Conservation (phyloP, 2,329 filamentous ascomycete genomes). For the Clonostachys byssicola region DNA sequence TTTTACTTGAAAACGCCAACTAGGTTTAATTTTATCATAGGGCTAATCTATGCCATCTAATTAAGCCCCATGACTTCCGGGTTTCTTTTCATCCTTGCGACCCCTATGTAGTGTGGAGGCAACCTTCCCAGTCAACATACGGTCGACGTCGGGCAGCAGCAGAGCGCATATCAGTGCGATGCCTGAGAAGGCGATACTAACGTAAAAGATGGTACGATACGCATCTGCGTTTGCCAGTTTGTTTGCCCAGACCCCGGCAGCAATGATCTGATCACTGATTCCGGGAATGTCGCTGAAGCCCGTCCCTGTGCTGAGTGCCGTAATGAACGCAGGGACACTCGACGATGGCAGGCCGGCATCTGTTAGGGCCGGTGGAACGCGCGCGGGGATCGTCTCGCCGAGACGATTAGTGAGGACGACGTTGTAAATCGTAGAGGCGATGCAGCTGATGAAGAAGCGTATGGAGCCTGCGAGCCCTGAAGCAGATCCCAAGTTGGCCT, state of each 20-base stretch:
- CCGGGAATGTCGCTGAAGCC: constrained; percentile 19
- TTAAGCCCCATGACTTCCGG: too few species aligned
- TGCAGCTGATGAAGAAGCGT: constrained; percentile 23
- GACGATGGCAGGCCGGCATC: constrained; percentile 27
- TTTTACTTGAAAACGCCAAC: too few species aligned
- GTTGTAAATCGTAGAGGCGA: constrained; percentile 25
- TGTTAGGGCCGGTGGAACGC: constrained; percentile 23
- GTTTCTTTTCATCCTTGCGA: constrained; percentile 9
- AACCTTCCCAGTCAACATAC: constrained; percentile 22
- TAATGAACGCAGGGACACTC: constrained; percentile 25
- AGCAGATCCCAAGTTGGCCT: constrained; percentile 25
- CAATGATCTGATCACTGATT: constrained; percentile 19
- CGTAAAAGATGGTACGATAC: constrained; percentile 25
- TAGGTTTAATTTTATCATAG: too few species aligned
- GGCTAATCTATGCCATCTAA: too few species aligned
- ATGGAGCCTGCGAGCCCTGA: constrained; percentile 27
- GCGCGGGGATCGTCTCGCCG: constrained; percentile 15
- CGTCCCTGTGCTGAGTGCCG: constrained; percentile 17
- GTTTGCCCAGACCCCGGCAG: constrained; percentile 18
- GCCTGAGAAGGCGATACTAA: constrained; percentile 25
- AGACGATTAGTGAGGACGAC: constrained; percentile 25
- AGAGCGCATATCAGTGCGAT: constrained; percentile 20
- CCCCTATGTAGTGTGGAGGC: constrained; percentile 22
- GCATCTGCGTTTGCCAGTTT: constrained; percentile 24
- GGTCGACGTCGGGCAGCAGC: constrained; percentile 24